Conservation (phyloP, 257 asterid genomes). For the Coffea eugenioides region DNA sequence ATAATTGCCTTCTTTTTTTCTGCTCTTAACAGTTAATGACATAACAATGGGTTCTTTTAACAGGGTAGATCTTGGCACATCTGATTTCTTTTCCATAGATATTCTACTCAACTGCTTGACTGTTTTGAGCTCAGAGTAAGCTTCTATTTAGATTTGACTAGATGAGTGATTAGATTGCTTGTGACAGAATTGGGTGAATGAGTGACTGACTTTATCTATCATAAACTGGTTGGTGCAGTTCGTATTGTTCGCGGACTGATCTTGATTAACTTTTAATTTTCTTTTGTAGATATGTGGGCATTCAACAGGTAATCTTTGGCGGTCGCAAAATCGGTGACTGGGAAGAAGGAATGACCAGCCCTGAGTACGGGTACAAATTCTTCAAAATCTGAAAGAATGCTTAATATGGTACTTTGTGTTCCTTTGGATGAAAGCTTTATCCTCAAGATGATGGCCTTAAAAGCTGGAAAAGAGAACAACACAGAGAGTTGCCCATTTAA, state of each 20-base stretch:
- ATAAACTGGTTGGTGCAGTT: background rate
- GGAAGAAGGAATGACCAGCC: slow-evolving; percentile 93
- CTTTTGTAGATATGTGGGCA: slow-evolving; percentile 69
- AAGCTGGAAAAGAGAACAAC: background rate
- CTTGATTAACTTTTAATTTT: background rate
- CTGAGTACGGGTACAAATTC: slow-evolving; percentile 79
- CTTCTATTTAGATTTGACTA: background rate
- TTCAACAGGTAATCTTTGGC: slow-evolving; percentile 90
- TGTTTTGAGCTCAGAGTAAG: slow-evolving; percentile 92
- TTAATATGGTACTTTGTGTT: background rate
- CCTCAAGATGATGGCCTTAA: background rate
- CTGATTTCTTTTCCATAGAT: slow-evolving; percentile 86
- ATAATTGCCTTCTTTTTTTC: background rate
- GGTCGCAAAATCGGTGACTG: slow-evolving; percentile 83
- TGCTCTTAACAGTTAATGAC: background rate
- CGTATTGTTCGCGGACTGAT: background rate
- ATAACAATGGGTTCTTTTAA: slow-evolving; percentile 15
- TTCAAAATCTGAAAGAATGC: slow-evolving; percentile 60
- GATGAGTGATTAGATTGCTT: background rate
- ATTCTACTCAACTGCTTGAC: slow-evolving; percentile 95
- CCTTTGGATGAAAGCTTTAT: background rate
- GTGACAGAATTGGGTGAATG: background rate
- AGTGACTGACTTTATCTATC: background rate
- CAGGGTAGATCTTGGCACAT: slow-evolving; percentile 97
- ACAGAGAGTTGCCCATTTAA: background rate